phyloP scores from a whole-genome alignment of 2,329 filamentous ascomycete genomes.

The Sporothrix brunneoviolacea region DNA sequence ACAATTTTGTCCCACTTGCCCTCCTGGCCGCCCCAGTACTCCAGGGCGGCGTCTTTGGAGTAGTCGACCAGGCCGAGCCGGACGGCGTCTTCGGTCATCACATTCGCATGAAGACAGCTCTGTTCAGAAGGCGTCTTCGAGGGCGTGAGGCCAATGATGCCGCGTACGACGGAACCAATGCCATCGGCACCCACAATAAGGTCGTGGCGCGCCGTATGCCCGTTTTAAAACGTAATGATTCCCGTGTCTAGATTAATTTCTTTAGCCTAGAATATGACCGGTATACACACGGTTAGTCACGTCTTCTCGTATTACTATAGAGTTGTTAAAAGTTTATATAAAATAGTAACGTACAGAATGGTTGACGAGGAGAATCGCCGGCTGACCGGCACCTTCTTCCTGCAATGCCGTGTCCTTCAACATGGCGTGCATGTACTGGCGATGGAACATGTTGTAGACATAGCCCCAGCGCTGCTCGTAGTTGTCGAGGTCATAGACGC shows the following conservation, averaged over 20 bases:
- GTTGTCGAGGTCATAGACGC: constrained; percentile 56
- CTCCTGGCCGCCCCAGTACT: constrained; percentile 65
- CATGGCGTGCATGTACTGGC: constrained; percentile 63
- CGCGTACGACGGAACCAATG: constrained; percentile 57
- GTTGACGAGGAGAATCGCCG: constrained; percentile 46
- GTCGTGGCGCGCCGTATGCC: constrained; percentile 44
- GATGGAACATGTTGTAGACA: constrained; percentile 52
- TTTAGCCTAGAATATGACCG: too few relatives aligned
- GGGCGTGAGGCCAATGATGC: constrained; percentile 55
- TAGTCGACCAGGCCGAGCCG: constrained; percentile 57
- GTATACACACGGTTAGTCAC: too few relatives aligned
- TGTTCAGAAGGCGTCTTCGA: constrained; percentile 53
- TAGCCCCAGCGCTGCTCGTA: constrained; percentile 43
- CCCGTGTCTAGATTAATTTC: constrained; percentile 46
- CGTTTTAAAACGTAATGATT: constrained; percentile 48
- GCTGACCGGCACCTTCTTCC: constrained; percentile 44
- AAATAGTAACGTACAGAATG: too few relatives aligned
- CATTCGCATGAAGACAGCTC: constrained; percentile 59
- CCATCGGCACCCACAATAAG: constrained; percentile 59
- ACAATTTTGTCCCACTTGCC: constrained; percentile 57
- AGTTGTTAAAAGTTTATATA: too few relatives aligned
- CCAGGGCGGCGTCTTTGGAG: constrained; percentile 51
- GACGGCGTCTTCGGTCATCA: constrained; percentile 53
- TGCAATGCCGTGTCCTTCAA: constrained; percentile 53
- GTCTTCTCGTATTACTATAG: constrained; percentile 53